phyloP scores from a whole-genome alignment of 2,329 filamentous ascomycete species.

The Cladosporium halotolerans region DNA sequence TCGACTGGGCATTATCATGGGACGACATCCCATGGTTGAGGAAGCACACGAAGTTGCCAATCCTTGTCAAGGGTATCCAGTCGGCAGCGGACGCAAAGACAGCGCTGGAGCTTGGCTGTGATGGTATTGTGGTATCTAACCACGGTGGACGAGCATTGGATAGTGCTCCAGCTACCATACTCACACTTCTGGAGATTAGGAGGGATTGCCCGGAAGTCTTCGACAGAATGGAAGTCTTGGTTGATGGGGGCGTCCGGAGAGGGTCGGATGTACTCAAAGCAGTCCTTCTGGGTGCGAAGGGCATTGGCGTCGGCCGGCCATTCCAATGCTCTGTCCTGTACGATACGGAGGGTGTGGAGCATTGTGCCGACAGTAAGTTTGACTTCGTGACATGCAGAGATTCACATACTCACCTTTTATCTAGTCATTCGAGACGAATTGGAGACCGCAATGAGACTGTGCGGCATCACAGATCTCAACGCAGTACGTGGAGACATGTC shows the following conservation, averaged over 20 bases:
- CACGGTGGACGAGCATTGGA: constrained; percentile 49
- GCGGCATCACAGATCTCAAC: constrained; percentile 56
- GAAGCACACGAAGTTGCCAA: constrained; percentile 46
- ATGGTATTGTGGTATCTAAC: constrained; percentile 48
- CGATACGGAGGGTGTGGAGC: constrained; percentile 47
- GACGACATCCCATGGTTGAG: constrained; percentile 42
- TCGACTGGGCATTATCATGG: constrained; percentile 51
- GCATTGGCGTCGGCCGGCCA: constrained; percentile 55
- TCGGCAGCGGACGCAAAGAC: constrained; percentile 37
- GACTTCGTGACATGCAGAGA: neutral
- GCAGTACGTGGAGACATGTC: constrained; percentile 55
- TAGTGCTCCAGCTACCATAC: constrained; percentile 46
- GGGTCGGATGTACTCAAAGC: constrained; percentile 65
- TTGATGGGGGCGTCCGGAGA: constrained; percentile 59
- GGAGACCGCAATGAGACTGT: constrained; percentile 60
- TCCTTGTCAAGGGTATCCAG: constrained; percentile 41
- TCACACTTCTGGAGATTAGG: constrained; percentile 58
- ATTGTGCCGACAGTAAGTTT: constrained; percentile 49
- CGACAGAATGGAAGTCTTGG: constrained; percentile 53
- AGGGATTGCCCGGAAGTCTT: constrained; percentile 55
- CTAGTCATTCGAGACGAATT: constrained; percentile 51
- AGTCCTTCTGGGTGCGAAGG: constrained; percentile 56
- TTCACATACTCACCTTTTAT: constrained; percentile 12
- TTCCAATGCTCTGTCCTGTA: constrained; percentile 57
- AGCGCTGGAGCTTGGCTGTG: constrained; percentile 37